Conservation (phyloP, 768 basidiomycete species). For the Brasilioporus rufonigricans region DNA sequence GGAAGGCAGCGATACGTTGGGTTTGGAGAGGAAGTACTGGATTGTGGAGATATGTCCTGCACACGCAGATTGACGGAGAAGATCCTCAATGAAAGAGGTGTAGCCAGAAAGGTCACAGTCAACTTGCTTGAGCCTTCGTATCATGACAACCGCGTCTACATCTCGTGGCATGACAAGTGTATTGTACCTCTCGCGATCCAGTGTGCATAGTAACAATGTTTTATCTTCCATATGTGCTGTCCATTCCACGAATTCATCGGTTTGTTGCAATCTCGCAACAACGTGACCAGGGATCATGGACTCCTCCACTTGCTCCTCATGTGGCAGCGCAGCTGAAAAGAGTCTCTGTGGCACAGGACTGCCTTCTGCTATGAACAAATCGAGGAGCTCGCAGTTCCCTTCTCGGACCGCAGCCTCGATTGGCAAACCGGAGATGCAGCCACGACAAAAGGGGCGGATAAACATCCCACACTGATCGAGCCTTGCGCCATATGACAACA, state of each 20-base stretch:
- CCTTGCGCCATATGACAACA: neutral
- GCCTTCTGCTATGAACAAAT: neutral
- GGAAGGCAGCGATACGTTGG: no score
- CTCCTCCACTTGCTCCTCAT: no score
- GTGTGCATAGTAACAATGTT: neutral
- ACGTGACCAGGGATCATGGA: neutral
- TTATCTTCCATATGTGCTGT: neutral
- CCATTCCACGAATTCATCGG: slow-evolving; percentile 19
- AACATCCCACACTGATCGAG: neutral
- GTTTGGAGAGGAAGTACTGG: no score
- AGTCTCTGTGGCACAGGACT: neutral
- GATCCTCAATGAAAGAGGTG: neutral
- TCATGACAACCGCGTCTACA: neutral
- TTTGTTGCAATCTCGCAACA: slow-evolving; percentile 2
- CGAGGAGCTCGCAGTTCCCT: neutral
- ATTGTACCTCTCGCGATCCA: neutral
- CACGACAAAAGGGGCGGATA: neutral
- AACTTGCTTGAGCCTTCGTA: slow-evolving; percentile 4
- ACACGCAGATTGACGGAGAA: neutral
- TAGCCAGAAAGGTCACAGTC: neutral
- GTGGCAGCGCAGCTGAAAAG: neutral
- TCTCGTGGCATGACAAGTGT: no score
- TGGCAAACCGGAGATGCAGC: neutral
- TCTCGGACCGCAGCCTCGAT: neutral
- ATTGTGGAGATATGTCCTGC: neutral